Conservation (phyloP, 805 yeast genomes). For the Candida takata region DNA sequence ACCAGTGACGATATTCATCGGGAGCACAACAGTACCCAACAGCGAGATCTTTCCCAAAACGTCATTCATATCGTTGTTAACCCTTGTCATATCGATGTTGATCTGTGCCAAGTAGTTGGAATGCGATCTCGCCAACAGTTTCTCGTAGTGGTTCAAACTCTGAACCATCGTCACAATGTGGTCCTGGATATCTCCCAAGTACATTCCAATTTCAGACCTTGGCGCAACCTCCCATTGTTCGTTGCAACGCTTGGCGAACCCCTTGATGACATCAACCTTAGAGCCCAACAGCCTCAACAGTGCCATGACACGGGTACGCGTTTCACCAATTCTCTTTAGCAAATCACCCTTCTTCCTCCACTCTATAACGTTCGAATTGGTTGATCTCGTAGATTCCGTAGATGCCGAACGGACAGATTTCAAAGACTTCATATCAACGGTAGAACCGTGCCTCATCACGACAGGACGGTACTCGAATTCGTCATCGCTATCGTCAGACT, state of each 20-base stretch:
- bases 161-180: slow-evolving; percentile 97
- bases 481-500: slow-evolving; percentile 22
- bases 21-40: slow-evolving; percentile 90
- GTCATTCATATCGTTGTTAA: slow-evolving; percentile 94
- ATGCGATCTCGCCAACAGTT: slow-evolving; percentile 88
- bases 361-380: slow-evolving; percentile 41
- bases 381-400: slow-evolving; percentile 26
- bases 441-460: slow-evolving; percentile 7
- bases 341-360: slow-evolving; percentile 94
- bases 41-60: slow-evolving; percentile 90
- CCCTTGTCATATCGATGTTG: slow-evolving; percentile 95
- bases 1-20: slow-evolving; percentile 93
- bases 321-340: slow-evolving; percentile 91
- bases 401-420: slow-evolving; percentile 21
- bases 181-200: slow-evolving; percentile 95
- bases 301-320: slow-evolving; percentile 91
- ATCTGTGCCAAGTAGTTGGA: slow-evolving; percentile 94
- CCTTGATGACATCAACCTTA: slow-evolving; percentile 96
- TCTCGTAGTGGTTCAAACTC: slow-evolving; percentile 89
- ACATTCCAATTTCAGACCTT: slow-evolving; percentile 84
- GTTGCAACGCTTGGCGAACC: slow-evolving; percentile 84
- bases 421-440: slow-evolving; percentile 14
- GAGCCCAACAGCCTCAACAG: slow-evolving; percentile 76
- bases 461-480: slow-evolving; percentile 24
- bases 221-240: slow-evolving; percentile 80